Conservation (phyloP, 495 filamentous ascomycete species). For the Hyaloscypha bicolor region DNA sequence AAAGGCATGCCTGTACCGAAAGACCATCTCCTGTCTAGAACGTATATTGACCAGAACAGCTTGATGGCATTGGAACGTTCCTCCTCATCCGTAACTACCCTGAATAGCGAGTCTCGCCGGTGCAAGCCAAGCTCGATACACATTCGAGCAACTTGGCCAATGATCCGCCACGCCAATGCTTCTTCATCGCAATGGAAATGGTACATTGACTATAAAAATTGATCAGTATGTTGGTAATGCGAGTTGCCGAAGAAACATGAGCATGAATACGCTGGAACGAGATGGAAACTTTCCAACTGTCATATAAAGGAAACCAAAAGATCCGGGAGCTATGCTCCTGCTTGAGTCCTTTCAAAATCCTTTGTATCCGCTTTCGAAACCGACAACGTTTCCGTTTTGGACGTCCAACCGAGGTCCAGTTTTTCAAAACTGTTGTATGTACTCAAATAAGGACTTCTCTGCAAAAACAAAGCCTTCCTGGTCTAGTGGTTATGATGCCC, state of each 20-base stretch:
- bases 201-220: slow-evolving; percentile 67
- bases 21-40: slow-evolving; percentile 80
- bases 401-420: background rate
- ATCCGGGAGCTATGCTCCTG: background rate
- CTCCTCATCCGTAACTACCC: slow-evolving; percentile 63
- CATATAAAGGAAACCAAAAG: background rate
- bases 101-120: slow-evolving; percentile 70
- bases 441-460: background rate
- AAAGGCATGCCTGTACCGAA: slow-evolving; percentile 82
- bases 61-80: slow-evolving; percentile 63
- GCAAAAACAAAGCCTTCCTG: background rate
- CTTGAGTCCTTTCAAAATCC: background rate
- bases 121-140: slow-evolving; percentile 83
- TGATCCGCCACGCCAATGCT: slow-evolving; percentile 75
- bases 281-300: background rate
- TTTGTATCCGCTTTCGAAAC: background rate
- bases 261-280: background rate
- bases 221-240: slow-evolving; percentile 28
- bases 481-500: background rate
- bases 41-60: slow-evolving; percentile 81
- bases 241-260: background rate
- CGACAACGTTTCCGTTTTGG: background rate
- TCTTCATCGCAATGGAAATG: slow-evolving; percentile 83
- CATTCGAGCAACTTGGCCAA: slow-evolving; percentile 73
- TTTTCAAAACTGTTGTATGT: background rate